Conservation (phyloP, 2,329 filamentous ascomycete species). For the Stagonosporopsis rhizophila region DNA sequence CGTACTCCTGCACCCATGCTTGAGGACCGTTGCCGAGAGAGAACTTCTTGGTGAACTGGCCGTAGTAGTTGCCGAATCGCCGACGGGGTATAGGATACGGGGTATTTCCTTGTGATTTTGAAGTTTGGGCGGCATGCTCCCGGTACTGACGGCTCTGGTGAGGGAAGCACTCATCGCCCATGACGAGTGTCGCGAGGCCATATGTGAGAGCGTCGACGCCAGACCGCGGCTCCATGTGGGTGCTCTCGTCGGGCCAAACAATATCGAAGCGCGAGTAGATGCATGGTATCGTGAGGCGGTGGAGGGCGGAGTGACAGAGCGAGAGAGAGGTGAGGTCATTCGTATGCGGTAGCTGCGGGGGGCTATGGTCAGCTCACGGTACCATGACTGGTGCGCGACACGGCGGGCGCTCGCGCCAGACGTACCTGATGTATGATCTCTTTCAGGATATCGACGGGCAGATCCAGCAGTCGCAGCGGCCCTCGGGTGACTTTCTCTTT, state of each 20-base stretch:
- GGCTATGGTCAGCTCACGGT: conserved; percentile 21
- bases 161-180: conserved; percentile 71
- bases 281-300: conserved; percentile 75
- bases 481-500: conserved; percentile 57
- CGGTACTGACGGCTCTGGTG: conserved; percentile 47
- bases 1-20: conserved; percentile 82
- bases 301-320: conserved; percentile 78
- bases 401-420: conserved; percentile 2
- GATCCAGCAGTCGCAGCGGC: conserved; percentile 72
- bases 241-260: conserved; percentile 79
- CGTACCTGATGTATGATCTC: conserved; percentile 79
- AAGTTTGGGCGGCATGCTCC: conserved; percentile 20
- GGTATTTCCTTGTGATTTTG: conserved; percentile 24
- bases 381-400: not conserved
- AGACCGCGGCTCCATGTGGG: conserved; percentile 68
- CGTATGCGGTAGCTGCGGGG: conserved; percentile 73
- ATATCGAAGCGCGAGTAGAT: conserved; percentile 90
- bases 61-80: conserved; percentile 75
- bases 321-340: conserved; percentile 83
- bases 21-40: conserved; percentile 81
- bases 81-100: conserved; percentile 50
- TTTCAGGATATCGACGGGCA: conserved; percentile 79
- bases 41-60: conserved; percentile 80
- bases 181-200: conserved; percentile 79
- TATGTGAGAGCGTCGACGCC: conserved; percentile 85